Evolutionary conservation across 2,329 filamentous ascomycete species (phyloP), one percentile per base, ranked within the genome.

Genomic region (Penicillium sp.): DNA sequence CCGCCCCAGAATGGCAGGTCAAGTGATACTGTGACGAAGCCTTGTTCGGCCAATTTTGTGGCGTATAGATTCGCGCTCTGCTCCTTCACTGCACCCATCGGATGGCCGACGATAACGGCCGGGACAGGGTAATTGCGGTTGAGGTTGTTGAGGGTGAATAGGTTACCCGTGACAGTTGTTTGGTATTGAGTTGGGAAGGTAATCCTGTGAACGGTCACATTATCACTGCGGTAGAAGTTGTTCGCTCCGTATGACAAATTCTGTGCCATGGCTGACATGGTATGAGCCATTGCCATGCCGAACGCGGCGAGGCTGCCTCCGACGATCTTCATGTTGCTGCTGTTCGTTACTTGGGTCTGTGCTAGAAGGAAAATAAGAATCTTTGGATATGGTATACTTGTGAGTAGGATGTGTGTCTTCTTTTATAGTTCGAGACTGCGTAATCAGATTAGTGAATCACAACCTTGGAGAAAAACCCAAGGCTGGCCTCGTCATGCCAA

Each of bases 11-110:
- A 68, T 0, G 60, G 51, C 16, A 59, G 30, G 39, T 69, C 67
- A 7, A 63, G 48, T 0, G 65, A 60, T 7, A 70, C 38, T 0
- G 62, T 62, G 16, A 64, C 48, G 38, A 66, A 67, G 16, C 64
- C 65, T 14, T 62, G 58, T 29, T 68, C 61, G 10, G 65, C 62
- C 8, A 70, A 30, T 27, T 60, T 62, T 2, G 57, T 61, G 19
- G 63, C 63, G 32, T 66, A 65, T 1, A 64, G 57, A 32, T 62
- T 64, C 0, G 65, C 59, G 32, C 56, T 61, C 34, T 69, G 65
- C 52, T 69, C 66, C 32, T 69, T 66, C 23, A 66, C 62, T 3
- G 59, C 61, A 10, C 61, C 63, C 60, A 66, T 63, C 1, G 66
- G 66, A 47, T 68, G 66, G 26, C 59, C 56, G 27, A 67, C 52